Conservation (phyloP, 2,329 filamentous ascomycete genomes). For the Diaporthe vaccinii region DNA sequence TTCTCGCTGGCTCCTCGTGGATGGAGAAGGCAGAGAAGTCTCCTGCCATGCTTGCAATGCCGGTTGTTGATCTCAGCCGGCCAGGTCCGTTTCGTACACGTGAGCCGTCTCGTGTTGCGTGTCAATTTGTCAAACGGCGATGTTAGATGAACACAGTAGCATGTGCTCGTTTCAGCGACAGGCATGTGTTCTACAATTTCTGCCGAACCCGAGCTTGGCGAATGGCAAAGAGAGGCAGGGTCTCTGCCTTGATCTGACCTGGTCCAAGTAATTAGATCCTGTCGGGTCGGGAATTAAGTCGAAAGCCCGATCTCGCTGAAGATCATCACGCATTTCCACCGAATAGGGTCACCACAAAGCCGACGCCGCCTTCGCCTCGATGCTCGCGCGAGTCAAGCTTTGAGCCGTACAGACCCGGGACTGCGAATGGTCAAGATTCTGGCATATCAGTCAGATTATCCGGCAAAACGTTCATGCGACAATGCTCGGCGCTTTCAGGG, state of each 20-base stretch:
- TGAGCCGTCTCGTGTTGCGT: too few species aligned
- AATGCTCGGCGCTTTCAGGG: neutral
- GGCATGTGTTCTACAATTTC: neutral
- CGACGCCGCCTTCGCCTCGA: neutral
- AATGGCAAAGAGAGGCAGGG: neutral
- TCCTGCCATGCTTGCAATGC: slow-evolving; percentile 6
- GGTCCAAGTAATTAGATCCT: neutral
- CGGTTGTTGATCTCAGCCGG: neutral
- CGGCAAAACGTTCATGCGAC: neutral
- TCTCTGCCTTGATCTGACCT: neutral
- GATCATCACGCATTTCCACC: neutral
- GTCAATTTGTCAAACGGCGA: neutral
- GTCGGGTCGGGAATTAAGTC: neutral
- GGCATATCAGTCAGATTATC: neutral
- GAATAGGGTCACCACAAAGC: neutral
- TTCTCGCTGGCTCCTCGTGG: slow-evolving; percentile 24
- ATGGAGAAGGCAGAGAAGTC: slow-evolving; percentile 20
- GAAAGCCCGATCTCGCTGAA: neutral
- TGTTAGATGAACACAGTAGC: neutral
- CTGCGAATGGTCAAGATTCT: neutral
- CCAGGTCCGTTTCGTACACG: neutral
- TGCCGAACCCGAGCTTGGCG: neutral
- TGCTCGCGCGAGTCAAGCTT: slow-evolving; percentile 1
- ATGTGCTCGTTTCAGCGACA: neutral
- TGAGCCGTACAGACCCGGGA: neutral